phyloP scores from a whole-genome alignment of 2,329 filamentous ascomycete genomes.

The Fusarium nodosum region DNA sequence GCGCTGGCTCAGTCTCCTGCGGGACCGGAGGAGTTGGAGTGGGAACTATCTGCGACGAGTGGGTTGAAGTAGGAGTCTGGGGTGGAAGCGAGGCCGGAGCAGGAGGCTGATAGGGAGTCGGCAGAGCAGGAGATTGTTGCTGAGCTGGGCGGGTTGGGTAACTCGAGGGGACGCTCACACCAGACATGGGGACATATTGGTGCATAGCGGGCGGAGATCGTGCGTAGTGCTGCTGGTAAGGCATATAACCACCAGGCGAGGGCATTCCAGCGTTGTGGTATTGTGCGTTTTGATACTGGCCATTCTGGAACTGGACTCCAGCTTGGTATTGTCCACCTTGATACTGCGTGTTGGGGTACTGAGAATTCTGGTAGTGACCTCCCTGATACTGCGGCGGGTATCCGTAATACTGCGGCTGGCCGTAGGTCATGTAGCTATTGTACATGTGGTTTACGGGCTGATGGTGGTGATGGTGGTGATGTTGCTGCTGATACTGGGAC shows the following conservation, averaged over 20 bases:
- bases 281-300: constrained; percentile 49
- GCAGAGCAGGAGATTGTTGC: constrained; percentile 66
- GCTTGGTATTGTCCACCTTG: constrained; percentile 40
- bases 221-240: constrained; percentile 60
- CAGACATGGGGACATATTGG: constrained; percentile 68
- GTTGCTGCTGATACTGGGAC: constrained; percentile 55
- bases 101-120: constrained; percentile 69
- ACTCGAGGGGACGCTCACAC: constrained; percentile 59
- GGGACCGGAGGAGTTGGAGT: constrained; percentile 64
- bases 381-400: constrained; percentile 68
- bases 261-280: constrained; percentile 56
- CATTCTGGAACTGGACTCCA: constrained; percentile 59
- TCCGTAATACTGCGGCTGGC: constrained; percentile 62
- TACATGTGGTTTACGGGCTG: constrained; percentile 63
- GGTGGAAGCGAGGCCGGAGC: constrained; percentile 59
- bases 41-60: constrained; percentile 60
- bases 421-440: constrained; percentile 66
- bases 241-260: constrained; percentile 60
- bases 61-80: constrained; percentile 67
- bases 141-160: constrained; percentile 61
- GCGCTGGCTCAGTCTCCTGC: constrained; percentile 54
- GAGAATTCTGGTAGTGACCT: constrained; percentile 48
- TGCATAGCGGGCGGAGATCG: constrained; percentile 67
- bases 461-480: constrained; percentile 55
- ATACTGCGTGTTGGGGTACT: constrained; percentile 47